Evolutionary conservation across 495 filamentous ascomycete genomes (phyloP).

Genomic region (Pseudoneurospora amorphoporcata): DNA sequence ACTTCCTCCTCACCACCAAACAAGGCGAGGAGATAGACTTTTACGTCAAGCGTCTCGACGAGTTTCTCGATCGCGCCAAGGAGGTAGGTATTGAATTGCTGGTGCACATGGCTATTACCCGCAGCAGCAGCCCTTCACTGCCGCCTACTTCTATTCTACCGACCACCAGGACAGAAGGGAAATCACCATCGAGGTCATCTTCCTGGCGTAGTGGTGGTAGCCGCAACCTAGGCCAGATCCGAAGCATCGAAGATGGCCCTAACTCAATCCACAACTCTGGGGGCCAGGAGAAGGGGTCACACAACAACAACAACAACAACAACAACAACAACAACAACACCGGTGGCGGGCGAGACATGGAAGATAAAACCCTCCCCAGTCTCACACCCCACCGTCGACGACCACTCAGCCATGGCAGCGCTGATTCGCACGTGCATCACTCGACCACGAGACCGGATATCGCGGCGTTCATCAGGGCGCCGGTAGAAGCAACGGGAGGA

Average conservation of each 20-base stretch:
- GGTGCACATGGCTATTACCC: slow-evolving; percentile 49
- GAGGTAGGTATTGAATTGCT: slow-evolving; percentile 34
- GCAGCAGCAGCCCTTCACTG: slow-evolving; percentile 1
- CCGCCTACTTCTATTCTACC: not conserved
- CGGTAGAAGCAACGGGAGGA: slow-evolving; percentile 64
- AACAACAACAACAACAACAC: slow-evolving; percentile 1
- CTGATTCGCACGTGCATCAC: slow-evolving; percentile 32
- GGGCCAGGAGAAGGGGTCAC: slow-evolving; percentile 15
- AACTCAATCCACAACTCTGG: not conserved
- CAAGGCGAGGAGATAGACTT: slow-evolving; percentile 57
- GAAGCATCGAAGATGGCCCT: not conserved
- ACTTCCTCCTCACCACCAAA: slow-evolving; percentile 67
- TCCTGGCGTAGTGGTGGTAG: slow-evolving; percentile 6
- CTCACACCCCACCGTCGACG: not conserved
- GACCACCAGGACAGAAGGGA: not conserved
- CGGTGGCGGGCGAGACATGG: slow-evolving; percentile 11
- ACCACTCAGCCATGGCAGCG: slow-evolving; percentile 18
- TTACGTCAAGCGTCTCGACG: slow-evolving; percentile 52
- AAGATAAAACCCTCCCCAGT: slow-evolving; percentile 2
- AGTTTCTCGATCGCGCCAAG: slow-evolving; percentile 44
- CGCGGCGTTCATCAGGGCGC: slow-evolving; percentile 31
- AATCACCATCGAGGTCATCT: not conserved
- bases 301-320: slow-evolving; percentile 7
- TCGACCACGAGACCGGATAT: slow-evolving; percentile 32
- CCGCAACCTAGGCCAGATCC: slow-evolving; percentile 3